These are phyloP conservation scores for Lentinula sp. DNA, from an alignment of 768 basidiomycete genomes.

Conservation along the genomic window DNA sequence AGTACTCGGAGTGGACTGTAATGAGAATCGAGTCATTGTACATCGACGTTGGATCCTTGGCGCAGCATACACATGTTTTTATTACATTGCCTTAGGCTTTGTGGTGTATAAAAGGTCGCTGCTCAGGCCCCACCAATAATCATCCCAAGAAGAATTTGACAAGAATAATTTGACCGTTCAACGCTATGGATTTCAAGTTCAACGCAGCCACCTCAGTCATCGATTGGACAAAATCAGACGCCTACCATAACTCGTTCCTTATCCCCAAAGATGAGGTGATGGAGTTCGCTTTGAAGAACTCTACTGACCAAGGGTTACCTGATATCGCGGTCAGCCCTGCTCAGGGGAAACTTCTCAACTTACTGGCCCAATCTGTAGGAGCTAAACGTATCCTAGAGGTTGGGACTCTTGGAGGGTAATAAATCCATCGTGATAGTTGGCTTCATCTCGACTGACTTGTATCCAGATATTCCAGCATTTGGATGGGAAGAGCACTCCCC, in stretches of 20 bases:
- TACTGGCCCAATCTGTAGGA: conserved; percentile 33
- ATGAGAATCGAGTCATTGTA: too few relatives aligned
- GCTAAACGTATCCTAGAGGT: conserved; percentile 47
- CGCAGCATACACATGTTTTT: too few relatives aligned
- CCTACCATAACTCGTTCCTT: conserved; percentile 31
- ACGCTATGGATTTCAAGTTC: not conserved
- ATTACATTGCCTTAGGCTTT: too few relatives aligned
- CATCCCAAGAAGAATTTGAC: too few relatives aligned
- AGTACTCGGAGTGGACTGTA: too few relatives aligned
- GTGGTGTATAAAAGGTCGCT: too few relatives aligned
- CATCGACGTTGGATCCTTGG: too few relatives aligned
- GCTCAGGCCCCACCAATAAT: too few relatives aligned
- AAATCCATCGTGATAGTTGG: conserved; percentile 3
- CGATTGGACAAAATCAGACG: conserved; percentile 4
- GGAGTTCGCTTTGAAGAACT: conserved; percentile 22
- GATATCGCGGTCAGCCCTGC: conserved; percentile 30
- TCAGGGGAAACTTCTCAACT: conserved; percentile 39
- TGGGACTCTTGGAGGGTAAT: conserved; percentile 48
- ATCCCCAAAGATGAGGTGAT: conserved; percentile 24
- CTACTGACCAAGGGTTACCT: conserved; percentile 24
- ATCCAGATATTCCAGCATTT: conserved; percentile 37
- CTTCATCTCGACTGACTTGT: not conserved
- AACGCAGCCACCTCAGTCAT: conserved; percentile 16
- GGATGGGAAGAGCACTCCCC: conserved; percentile 40
- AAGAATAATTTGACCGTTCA: too few relatives aligned